Percentiles rank a stretch among this genome's conserved stretches.
phyloP scores from a whole-genome alignment of 176 grass and related monocot species.

The Aegilops speltoides region DNA sequence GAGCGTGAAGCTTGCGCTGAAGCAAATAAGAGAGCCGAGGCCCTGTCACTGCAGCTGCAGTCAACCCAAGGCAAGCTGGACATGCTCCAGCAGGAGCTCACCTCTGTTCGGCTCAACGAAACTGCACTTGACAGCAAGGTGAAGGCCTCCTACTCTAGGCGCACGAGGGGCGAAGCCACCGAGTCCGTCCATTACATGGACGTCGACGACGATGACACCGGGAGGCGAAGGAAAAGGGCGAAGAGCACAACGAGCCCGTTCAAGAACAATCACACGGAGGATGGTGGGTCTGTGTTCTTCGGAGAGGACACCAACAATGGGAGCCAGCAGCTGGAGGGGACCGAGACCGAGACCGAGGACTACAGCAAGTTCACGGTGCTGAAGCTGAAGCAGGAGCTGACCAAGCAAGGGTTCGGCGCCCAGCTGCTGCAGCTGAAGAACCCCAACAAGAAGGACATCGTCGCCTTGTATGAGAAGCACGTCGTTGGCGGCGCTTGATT shows the following conservation, averaged over 20 bases:
- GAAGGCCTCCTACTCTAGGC: slow-evolving; percentile 57
- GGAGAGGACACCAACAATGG: slow-evolving; percentile 49
- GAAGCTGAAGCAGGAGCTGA: slow-evolving; percentile 89
- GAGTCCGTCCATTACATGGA: slow-evolving; percentile 98
- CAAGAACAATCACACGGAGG: slow-evolving; percentile 60
- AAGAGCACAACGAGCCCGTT: slow-evolving; percentile 93
- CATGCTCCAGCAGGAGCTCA: slow-evolving; percentile 90
- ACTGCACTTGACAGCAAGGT: slow-evolving; percentile 83
- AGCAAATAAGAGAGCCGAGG: slow-evolving; percentile 82
- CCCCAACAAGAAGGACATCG: slow-evolving; percentile 96
- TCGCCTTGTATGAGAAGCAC: slow-evolving; percentile 87
- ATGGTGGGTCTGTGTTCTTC: slow-evolving; percentile 75
- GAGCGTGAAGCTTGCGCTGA: slow-evolving; percentile 75
- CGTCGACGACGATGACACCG: slow-evolving; percentile 56
- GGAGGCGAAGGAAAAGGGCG: slow-evolving; percentile 68
- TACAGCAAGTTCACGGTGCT: slow-evolving; percentile 72
- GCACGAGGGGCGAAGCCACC: slow-evolving; percentile 66
- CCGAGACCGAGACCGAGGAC: slow-evolving; percentile 56
- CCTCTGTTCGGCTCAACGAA: slow-evolving; percentile 77
- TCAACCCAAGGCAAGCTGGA: slow-evolving; percentile 91
- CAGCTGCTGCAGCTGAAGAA: slow-evolving; percentile 85
- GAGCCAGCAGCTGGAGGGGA: slow-evolving; percentile 50
- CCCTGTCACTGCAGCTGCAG: slow-evolving; percentile 85
- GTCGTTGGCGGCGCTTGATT: slow-evolving; percentile 45
- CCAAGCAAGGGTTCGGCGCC: slow-evolving; percentile 85